Conservation (phyloP, 495 filamentous ascomycete genomes). For the Neurospora sp. region DNA sequence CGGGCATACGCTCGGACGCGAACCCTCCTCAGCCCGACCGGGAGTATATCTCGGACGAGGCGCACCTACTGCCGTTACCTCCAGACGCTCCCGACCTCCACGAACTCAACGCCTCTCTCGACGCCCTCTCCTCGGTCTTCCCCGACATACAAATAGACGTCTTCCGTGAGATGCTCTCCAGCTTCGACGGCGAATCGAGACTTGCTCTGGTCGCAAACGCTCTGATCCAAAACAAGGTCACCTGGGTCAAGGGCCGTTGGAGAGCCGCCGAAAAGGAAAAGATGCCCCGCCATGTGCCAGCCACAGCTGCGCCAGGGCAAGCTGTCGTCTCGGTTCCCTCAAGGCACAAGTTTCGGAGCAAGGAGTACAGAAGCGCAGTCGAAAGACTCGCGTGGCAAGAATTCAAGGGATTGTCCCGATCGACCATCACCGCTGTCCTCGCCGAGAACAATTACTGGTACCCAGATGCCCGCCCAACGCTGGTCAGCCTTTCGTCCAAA, state of each 20-base stretch:
- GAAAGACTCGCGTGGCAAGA: slow-evolving; percentile 56
- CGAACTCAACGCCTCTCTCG: slow-evolving; percentile 66
- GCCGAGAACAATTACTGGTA: slow-evolving; percentile 90
- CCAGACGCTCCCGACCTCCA: slow-evolving; percentile 49
- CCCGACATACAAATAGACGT: slow-evolving; percentile 82
- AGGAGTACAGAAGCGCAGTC: slow-evolving; percentile 63
- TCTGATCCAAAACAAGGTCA: slow-evolving; percentile 64
- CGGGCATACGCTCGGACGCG: not conserved
- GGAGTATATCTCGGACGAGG: slow-evolving; percentile 37
- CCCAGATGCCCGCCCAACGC: slow-evolving; percentile 59
- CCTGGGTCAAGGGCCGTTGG: slow-evolving; percentile 69
- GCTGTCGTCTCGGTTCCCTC: slow-evolving; percentile 37
- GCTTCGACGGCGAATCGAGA: slow-evolving; percentile 72
- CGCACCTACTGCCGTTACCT: slow-evolving; percentile 28
- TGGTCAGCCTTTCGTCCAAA: slow-evolving; percentile 63
- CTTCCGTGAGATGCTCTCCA: slow-evolving; percentile 80
- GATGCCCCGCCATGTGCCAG: slow-evolving; percentile 1
- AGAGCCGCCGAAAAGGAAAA: slow-evolving; percentile 35
- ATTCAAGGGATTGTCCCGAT: slow-evolving; percentile 70
- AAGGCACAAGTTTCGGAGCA: slow-evolving; percentile 65
- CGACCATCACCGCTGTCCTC: slow-evolving; percentile 76
- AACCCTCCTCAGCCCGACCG: not conserved
- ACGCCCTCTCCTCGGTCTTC: slow-evolving; percentile 64
- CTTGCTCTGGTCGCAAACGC: slow-evolving; percentile 78
- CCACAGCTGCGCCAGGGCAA: slow-evolving; percentile 4